phyloP scores from a whole-genome alignment of 768 basidiomycete species.

The Royoungia palumana region DNA sequence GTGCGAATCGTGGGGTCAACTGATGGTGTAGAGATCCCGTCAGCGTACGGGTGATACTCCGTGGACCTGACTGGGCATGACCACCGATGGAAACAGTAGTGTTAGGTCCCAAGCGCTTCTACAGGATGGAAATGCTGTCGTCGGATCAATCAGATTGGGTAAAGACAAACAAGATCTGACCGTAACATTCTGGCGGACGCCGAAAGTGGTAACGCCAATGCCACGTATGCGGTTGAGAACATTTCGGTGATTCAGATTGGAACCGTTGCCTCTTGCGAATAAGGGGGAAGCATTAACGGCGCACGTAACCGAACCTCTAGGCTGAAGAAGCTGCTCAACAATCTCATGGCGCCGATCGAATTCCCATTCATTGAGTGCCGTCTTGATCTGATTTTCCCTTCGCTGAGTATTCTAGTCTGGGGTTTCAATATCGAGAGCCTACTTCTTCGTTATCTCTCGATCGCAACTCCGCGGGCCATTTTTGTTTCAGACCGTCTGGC shows the following conservation, averaged over 20 bases:
- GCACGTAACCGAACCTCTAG: conserved; percentile 44
- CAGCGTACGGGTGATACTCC: conserved; percentile 40
- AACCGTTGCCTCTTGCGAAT: conserved; percentile 37
- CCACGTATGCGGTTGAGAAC: conserved; percentile 36
- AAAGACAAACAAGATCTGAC: conserved; percentile 30
- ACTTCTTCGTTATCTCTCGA: conserved; percentile 49
- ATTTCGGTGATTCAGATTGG: conserved; percentile 22
- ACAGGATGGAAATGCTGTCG: conserved; percentile 15
- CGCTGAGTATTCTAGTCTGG: conserved; percentile 18
- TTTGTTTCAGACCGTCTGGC: conserved; percentile 37
- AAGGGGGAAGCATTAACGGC: conserved; percentile 49
- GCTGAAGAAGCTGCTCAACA: conserved; percentile 39
- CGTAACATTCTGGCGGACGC: conserved; percentile 43
- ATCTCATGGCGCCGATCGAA: conserved; percentile 36
- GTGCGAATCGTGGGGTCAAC: conserved; percentile 59
- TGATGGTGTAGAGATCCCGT: conserved; percentile 74
- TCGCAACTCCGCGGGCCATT: conserved; percentile 45
- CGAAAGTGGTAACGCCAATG: conserved; percentile 33
- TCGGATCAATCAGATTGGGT: conserved; percentile 21
- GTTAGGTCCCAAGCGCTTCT: conserved; percentile 49
- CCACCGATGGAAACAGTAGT: conserved; percentile 43
- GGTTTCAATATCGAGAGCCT: conserved; percentile 20
- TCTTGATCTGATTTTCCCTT: conserved; percentile 43
- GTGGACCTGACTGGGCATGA: conserved; percentile 30
- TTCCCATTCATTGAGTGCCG: conserved; percentile 40